Percentiles rank a stretch among this genome's conserved stretches.
Evolutionary conservation across 352 stramenopile species (phyloP).

Genomic region (Phytophthora chlamydospora): DNA sequence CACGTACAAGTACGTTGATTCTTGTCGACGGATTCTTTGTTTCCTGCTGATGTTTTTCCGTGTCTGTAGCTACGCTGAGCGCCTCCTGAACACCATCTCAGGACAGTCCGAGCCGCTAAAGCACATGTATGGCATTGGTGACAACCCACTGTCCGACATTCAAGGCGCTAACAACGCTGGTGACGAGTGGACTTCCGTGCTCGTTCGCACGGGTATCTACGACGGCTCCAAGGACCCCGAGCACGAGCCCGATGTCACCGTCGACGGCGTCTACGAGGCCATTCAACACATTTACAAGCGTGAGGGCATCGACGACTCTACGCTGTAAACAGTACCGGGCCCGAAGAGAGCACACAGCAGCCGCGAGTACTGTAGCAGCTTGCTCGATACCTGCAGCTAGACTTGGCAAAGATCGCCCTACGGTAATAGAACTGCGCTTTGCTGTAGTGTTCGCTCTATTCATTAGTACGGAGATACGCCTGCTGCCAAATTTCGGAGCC

Average conservation of each 20-base stretch:
- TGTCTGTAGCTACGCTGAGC: slow-evolving; percentile 61
- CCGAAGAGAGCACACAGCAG: background rate
- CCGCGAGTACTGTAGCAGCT: background rate
- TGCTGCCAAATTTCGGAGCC: slow-evolving; percentile 64
- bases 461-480: slow-evolving; percentile 17
- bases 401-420: background rate
- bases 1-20: slow-evolving; percentile 75
- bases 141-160: slow-evolving; percentile 90
- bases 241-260: slow-evolving; percentile 68
- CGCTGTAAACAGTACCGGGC: slow-evolving; percentile 30
- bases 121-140: slow-evolving; percentile 88
- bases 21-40: background rate
- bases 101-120: slow-evolving; percentile 46
- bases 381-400: background rate
- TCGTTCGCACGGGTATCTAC: slow-evolving; percentile 90
- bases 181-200: slow-evolving; percentile 81
- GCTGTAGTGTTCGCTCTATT: slow-evolving; percentile 9
- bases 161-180: slow-evolving; percentile 88
- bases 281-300: slow-evolving; percentile 77
- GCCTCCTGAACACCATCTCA: slow-evolving; percentile 67
- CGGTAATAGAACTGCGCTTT: slow-evolving; percentile 32
- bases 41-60: background rate
- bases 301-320: slow-evolving; percentile 53
- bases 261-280: slow-evolving; percentile 74
- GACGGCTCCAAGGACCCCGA: slow-evolving; percentile 63